Evolutionary conservation across 768 basidiomycete genomes (phyloP).

Genomic region (Leccinum rimulosum): DNA sequence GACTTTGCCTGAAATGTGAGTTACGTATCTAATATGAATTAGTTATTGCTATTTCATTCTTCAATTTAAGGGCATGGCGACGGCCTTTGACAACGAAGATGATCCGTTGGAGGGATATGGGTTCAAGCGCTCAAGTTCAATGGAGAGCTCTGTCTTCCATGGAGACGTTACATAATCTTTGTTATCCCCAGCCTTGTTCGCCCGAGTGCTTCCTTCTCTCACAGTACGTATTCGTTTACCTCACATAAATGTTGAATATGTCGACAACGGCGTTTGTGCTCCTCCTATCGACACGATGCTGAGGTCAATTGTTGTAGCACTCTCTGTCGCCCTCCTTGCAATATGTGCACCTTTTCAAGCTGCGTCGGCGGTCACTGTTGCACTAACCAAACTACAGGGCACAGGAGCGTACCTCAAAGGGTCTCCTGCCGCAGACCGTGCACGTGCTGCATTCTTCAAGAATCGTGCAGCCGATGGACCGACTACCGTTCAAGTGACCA

Average conservation of each 20-base stretch:
- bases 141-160: not conserved
- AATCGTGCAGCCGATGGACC: not conserved
- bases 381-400: constrained; percentile 13
- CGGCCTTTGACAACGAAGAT: not conserved
- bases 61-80: not conserved
- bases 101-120: not conserved
- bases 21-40: not conserved
- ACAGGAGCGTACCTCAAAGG: constrained; percentile 17
- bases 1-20: not conserved
- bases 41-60: not conserved
- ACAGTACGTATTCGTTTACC: not conserved
- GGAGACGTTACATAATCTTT: not conserved
- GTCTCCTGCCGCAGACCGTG: constrained; percentile 16
- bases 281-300: constrained; percentile 3
- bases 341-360: not conserved
- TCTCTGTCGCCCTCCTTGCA: constrained; percentile 9
- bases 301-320: constrained; percentile 6
- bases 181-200: not conserved
- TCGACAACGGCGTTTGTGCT: not conserved
- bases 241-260: constrained; percentile 6
- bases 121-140: no score
- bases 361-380: constrained; percentile 4
- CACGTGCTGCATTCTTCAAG: constrained; percentile 13
- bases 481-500: constrained; percentile 13
- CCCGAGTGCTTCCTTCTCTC: not conserved